Base-by-base conservation (phyloP, 129 eudicot species). In the Dittrichia graveolens region DNA sequence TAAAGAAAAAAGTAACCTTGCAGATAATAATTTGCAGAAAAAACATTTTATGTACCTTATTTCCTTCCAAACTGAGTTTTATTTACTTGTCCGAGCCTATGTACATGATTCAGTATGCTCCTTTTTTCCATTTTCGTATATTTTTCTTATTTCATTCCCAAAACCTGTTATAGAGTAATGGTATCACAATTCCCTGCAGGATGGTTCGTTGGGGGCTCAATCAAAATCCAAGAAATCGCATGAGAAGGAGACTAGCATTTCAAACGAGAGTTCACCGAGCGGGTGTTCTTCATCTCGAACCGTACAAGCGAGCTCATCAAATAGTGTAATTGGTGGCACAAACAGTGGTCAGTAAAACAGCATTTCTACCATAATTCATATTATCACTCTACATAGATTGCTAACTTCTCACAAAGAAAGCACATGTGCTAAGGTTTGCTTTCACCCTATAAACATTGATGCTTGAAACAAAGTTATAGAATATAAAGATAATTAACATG, bases 281-380 rank as follows among this genome's bases (percentile, higher is more conserved):
- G 85, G 90, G 75, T 93, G 96, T 84, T 84, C 91, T n/a, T 88
- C 98, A 31, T 84, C 95, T 55, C 90, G 59, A 39, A 85, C 86
- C 67, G 80, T 85, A 77, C 95, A 85, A 52, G 90, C 85, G 46
- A 78, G 83, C 87, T 93, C 98, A 48, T 87, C 98, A 45, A 86
- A 80, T 76, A 87, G 98, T 55, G 86, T 93, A 41, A 79, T 77
- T 73, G 90, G 88, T 14, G 95, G 87, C 49, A 48, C 59, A 8
- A 83, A 81, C 58, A 50, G 50, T 14, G 83, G 73, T 65, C 69
- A 70, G 65, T 65, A 61, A 69, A 40, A 39, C 75, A 48, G 49
- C 54, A 59, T 58, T 72, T 7, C 70, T 62, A 10, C 50, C 59
- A 37, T 37, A 38, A 37, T 38, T 24, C 24, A 12, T 60, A 38